Evolutionary conservation across 2,329 filamentous ascomycete species (phyloP).

Genomic region (Xylaria hypoxylon): DNA sequence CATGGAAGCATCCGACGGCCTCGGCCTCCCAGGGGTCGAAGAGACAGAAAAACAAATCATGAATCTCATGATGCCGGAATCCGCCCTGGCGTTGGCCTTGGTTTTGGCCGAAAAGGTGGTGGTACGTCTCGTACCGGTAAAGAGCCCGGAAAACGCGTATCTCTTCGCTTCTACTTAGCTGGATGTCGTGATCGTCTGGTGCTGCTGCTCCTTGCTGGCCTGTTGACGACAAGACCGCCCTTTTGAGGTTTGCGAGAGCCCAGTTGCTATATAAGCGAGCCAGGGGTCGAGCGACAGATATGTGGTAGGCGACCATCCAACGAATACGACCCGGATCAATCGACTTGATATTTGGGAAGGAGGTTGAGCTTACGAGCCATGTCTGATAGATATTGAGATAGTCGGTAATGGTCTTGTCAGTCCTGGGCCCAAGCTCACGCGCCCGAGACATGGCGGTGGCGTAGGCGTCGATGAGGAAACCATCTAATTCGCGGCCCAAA

Average conservation of each 20-base stretch:
- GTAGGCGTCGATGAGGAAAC: conserved; percentile 40
- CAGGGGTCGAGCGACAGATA: conserved; percentile 29
- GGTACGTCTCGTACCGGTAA: conserved; percentile 41
- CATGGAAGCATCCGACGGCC: conserved; percentile 22
- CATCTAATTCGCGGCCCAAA: conserved; percentile 39
- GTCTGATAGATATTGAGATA: not conserved
- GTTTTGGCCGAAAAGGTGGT: conserved; percentile 33
- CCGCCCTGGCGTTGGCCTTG: conserved; percentile 10
- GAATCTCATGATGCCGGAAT: not conserved
- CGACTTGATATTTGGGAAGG: not conserved
- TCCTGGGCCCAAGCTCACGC: conserved; percentile 23
- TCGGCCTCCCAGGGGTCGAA: conserved; percentile 26
- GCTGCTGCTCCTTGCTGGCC: not conserved
- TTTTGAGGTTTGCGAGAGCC: conserved; percentile 29
- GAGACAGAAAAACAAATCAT: conserved; percentile 8
- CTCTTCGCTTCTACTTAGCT: conserved; percentile 35
- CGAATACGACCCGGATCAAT: conserved; percentile 9
- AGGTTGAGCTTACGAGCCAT: not conserved
- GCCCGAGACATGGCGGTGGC: conserved; percentile 37
- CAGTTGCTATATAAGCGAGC: conserved; percentile 26
- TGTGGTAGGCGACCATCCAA: conserved; percentile 34
- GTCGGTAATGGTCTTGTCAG: not conserved
- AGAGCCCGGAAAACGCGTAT: conserved; percentile 41
- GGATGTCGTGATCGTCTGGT: not conserved
- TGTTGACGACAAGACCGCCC: not conserved